These are phyloP conservation scores for Cryptococcus sp. DNA, from an alignment of 1,284 basidiomycete species.

Conservation along the genomic window DNA sequence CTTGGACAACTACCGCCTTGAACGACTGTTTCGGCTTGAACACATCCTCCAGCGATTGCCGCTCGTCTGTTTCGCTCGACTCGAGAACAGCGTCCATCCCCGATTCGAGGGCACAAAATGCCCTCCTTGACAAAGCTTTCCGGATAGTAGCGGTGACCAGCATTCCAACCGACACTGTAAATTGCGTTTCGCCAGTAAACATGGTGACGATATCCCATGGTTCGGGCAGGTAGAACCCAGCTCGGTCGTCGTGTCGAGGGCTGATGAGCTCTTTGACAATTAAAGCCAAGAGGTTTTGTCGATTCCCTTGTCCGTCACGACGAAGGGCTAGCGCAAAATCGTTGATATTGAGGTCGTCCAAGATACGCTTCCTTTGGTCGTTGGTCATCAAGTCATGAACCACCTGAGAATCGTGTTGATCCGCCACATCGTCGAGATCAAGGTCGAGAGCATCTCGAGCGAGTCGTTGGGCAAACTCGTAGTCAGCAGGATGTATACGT, in stretches of 20 bases:
- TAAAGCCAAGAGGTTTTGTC: constrained; percentile 78
- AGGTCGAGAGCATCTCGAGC: constrained; percentile 93
- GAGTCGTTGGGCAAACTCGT: constrained; percentile 97
- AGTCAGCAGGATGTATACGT: constrained; percentile 96
- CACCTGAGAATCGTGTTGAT: constrained; percentile 74
- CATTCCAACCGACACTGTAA: constrained; percentile 71
- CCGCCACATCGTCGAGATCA: constrained; percentile 88
- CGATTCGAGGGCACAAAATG: constrained; percentile 62
- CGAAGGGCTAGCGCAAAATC: constrained; percentile 93
- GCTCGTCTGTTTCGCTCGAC: constrained; percentile 58
- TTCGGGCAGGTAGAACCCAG: constrained; percentile 60
- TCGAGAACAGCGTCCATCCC: constrained; percentile 83
- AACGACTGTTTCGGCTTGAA: constrained; percentile 72
- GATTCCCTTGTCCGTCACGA: constrained; percentile 64
- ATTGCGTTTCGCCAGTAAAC: constrained; percentile 85
- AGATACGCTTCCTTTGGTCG: constrained; percentile 69
- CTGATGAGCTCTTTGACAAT: constrained; percentile 83
- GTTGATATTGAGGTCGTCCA: constrained; percentile 88
- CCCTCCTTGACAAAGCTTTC: constrained; percentile 26
- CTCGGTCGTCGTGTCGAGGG: constrained; percentile 76
- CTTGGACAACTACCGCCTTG: constrained; percentile 70
- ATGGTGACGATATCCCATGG: constrained; percentile 85
- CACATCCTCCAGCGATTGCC: constrained; percentile 46
- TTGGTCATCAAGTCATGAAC: constrained; percentile 86
- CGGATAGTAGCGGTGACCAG: constrained; percentile 73